A percentile compares a stretch with the other conserved stretches of the same genome.
Evolutionary conservation across 306 rosid genomes (phyloP).

Genomic region (Oemleria cerasiformis): DNA sequence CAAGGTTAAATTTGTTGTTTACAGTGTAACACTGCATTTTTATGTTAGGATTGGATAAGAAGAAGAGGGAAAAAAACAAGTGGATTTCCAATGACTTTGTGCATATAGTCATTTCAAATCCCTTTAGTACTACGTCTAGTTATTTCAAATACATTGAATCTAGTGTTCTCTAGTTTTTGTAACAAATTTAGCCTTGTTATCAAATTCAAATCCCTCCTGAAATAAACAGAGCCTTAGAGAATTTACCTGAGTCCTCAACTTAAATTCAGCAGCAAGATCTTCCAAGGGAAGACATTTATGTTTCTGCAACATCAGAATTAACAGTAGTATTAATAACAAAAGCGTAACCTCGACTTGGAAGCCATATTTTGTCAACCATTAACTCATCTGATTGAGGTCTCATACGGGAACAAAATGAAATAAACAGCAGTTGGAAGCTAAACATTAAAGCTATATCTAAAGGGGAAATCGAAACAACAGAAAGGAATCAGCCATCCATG

Average conservation of each 20-base stretch:
- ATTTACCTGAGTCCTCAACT: constrained; percentile 85
- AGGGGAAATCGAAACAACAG: background rate
- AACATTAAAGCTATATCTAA: background rate
- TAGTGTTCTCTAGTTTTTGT: too few species aligned
- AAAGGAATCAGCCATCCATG: background rate
- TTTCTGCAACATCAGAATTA: constrained; percentile 50
- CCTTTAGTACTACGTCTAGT: too few species aligned
- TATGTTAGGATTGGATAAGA: too few species aligned
- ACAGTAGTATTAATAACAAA: constrained; percentile 15
- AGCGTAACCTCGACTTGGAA: background rate
- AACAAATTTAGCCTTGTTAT: too few species aligned
- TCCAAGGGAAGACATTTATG: constrained; percentile 91
- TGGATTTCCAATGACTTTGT: too few species aligned
- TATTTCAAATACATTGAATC: too few species aligned
- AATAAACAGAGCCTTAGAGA: background rate
- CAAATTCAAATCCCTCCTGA: too few species aligned
- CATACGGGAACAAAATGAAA: background rate
- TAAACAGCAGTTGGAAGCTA: background rate
- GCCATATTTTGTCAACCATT: background rate
- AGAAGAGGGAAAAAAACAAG: too few species aligned
- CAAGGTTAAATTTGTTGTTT: too few species aligned
- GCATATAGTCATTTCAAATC: too few species aligned
- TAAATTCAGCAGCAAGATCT: constrained; percentile 95
- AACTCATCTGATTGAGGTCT: background rate
- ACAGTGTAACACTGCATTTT: too few species aligned